These are phyloP conservation scores for Sanguinoderma infundibulare DNA, from an alignment of 1,284 basidiomycete genomes.

Conservation along the genomic window DNA sequence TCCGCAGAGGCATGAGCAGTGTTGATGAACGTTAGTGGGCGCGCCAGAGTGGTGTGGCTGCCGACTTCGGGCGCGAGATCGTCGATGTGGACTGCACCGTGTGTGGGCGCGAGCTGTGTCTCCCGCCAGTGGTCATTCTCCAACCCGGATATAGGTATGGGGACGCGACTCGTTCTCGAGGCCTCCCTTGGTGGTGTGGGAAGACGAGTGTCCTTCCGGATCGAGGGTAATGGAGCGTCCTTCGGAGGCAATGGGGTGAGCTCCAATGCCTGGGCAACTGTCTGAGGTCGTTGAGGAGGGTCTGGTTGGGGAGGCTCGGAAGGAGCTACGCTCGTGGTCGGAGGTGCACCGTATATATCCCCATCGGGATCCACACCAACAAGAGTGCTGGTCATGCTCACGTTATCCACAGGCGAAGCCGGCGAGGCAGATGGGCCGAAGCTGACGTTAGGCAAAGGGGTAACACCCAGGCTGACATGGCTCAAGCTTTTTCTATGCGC, in stretches of 20 bases:
- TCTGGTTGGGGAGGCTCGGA: neutral
- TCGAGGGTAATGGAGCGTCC: conserved; percentile 14
- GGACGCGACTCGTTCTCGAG: conserved; percentile 3
- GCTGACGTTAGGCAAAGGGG: conserved; percentile 33
- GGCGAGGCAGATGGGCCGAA: conserved; percentile 29
- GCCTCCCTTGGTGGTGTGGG: conserved; percentile 21
- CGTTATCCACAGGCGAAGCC: conserved; percentile 28
- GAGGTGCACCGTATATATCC: conserved; percentile 13
- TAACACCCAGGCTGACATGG: conserved; percentile 35
- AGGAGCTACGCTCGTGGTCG: conserved; percentile 7
- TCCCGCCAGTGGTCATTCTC: conserved; percentile 8
- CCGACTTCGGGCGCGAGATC: neutral
- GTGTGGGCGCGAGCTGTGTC: neutral
- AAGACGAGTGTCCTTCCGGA: conserved; percentile 16
- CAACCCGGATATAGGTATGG: neutral
- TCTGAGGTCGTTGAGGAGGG: conserved; percentile 5
- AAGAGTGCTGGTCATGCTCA: conserved; percentile 32
- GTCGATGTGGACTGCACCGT: conserved; percentile 2
- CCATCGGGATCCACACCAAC: conserved; percentile 15
- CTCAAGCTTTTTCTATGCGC: conserved; percentile 35
- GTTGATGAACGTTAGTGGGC: conserved; percentile 11
- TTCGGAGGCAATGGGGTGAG: conserved; percentile 19
- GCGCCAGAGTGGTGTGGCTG: conserved; percentile 1
- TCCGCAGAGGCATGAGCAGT: conserved; percentile 3
- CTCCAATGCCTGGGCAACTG: conserved; percentile 14